phyloP scores from a whole-genome alignment of 345 rosid genomes.

The Eucalyptus marginata region DNA sequence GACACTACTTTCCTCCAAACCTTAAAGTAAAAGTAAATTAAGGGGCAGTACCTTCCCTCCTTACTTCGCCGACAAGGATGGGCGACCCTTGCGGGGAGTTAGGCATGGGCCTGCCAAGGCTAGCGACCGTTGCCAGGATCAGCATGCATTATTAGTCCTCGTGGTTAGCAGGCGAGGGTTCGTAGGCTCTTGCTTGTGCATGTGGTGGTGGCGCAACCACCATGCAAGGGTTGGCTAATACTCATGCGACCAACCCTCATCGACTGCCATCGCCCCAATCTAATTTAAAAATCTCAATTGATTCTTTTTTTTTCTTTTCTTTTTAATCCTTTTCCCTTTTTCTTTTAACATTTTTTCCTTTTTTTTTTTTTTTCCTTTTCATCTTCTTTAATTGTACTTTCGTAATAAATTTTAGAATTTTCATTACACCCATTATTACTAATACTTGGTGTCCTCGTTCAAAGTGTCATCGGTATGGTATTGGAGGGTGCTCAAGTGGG shows the following conservation, averaged over 20 bases:
- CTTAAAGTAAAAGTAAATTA: no score
- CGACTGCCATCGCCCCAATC: rapidly evolving
- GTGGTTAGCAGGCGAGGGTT: neutral
- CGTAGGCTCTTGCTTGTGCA: neutral
- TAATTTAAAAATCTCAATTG: neutral
- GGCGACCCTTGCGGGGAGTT: neutral
- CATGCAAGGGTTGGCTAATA: neutral
- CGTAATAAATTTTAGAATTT: rapidly evolving
- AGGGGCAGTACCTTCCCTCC: neutral
- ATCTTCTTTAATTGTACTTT: rapidly evolving
- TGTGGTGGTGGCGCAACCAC: neutral
- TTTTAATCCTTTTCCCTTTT: neutral
- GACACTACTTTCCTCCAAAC: no score
- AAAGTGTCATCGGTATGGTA: neutral
- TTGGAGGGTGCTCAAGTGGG: neutral
- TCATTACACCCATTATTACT: rapidly evolving
- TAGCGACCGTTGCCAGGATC: rapidly evolving
- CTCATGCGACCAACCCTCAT: rapidly evolving
- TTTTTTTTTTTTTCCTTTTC: rapidly evolving
- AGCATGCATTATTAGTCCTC: neutral
- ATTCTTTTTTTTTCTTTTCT: rapidly evolving
- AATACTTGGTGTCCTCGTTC: neutral
- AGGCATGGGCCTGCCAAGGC: neutral
- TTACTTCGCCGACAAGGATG: neutral
- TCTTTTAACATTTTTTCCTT: rapidly evolving